Evolutionary conservation across 306 rosid genomes (phyloP), one percentile per base, ranked within the genome.

Genomic region (Medicago lupulina): DNA sequence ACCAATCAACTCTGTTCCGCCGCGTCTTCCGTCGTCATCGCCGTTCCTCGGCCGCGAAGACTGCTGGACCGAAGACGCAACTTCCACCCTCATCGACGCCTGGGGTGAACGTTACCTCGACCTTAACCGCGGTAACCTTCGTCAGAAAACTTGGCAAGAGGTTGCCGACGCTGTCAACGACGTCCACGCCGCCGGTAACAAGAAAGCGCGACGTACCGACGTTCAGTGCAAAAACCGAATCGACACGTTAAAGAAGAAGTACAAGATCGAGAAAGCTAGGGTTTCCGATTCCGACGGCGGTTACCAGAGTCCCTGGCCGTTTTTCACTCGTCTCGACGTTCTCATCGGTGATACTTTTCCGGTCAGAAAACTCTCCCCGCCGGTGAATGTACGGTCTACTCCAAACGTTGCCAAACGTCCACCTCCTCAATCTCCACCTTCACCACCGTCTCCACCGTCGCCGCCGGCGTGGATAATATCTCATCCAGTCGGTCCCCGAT

Each of bases 191-290:
- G 67, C 51, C 68, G 81, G 16, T 12, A 7, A 17, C 18, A 72
- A 16, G 46, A 86, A 81, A 77, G 70, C 88, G 4, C 77, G 78
- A 21, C 92, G 94, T 13, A 89, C 91, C 54, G 91, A 88, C 55
- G 74, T 89, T 18, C 97, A 91, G 87, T 91, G 94, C 75, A 89
- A 91, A 65, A 87, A 89, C 81, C 97, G 97, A 61, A 87, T 91
- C 87, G 94, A 91, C 78, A 89, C 97, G 19, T 89, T 91, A 0
- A 91, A 91, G 81, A 91, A 86, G 85, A 91, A 86, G 92, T 91
- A 87, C 73, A 89, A 91, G 90, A 85, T 91, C 88, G 94, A 91
- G 86, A 91, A 84, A 74, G 86, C 86, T 76, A 89, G 86, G 89
- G 88, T 82, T 84, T 79, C 67, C 63, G 93, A 88, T 12, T 85